Evolutionary conservation across 106 monocot genomes (phyloP).

Genomic region (Posidonia australis): DNA sequence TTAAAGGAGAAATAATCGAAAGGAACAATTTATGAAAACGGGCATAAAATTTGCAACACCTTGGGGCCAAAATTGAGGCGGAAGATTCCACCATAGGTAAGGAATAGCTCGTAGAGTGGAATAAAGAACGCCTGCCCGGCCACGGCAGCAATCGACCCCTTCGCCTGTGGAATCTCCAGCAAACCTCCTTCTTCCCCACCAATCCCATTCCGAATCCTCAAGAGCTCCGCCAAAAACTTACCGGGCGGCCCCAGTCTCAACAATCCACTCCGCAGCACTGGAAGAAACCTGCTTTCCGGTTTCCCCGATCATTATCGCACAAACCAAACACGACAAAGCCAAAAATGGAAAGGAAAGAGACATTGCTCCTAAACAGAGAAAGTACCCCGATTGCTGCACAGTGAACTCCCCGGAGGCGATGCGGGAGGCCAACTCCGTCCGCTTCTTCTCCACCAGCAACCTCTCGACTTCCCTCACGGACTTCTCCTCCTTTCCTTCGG

Average conservation of each 20-base stretch:
- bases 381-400: conserved; percentile 42
- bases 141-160: conserved; percentile 45
- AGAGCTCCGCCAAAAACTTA: conserved; percentile 23
- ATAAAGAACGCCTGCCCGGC: conserved; percentile 68
- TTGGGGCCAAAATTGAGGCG: conserved; percentile 92
- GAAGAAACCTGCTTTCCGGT: conserved; percentile 8
- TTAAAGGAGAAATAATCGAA: no score
- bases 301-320: no score
- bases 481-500: conserved; percentile 5
- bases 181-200: not conserved
- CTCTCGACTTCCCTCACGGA: conserved; percentile 41
- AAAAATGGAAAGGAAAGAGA: no score
- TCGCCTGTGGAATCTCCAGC: conserved; percentile 61
- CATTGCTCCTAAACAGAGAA: no score
- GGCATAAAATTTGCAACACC: conserved; percentile 20
- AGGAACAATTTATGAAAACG: not conserved
- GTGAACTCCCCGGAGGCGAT: conserved; percentile 95
- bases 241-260: conserved; percentile 37
- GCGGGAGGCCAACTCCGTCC: conserved; percentile 54
- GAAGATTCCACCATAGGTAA: conserved; percentile 84
- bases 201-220: conserved; percentile 12
- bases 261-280: conserved; percentile 20
- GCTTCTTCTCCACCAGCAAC: conserved; percentile 55
- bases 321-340: no score
- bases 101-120: conserved; percentile 82